Conservation (phyloP, 139 green algal species). For the Mesotaenium endlicherianum region DNA sequence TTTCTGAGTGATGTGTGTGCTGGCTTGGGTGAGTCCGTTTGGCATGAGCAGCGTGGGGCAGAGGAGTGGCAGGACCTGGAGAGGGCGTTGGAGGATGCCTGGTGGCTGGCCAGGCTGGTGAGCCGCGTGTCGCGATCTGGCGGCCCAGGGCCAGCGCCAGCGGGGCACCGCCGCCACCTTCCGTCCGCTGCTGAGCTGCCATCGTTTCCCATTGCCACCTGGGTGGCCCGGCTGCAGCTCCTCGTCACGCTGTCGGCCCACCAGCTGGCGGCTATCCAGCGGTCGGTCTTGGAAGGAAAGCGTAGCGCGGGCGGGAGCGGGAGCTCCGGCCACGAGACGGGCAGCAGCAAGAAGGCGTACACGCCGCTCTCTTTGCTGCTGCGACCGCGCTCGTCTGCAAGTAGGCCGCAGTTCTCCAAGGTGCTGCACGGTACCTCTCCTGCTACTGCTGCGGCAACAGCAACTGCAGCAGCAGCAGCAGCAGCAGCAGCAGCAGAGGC, state of each 20-base stretch:
- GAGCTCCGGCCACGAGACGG: too few species aligned
- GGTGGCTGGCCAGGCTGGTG: slow-evolving; percentile 5
- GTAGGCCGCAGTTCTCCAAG: too few species aligned
- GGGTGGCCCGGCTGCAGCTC: slow-evolving; percentile 40
- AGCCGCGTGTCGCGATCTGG: neutral
- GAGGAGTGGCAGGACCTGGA: slow-evolving; percentile 16
- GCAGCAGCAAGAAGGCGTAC: too few species aligned
- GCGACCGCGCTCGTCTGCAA: too few species aligned
- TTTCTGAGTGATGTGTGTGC: too few species aligned
- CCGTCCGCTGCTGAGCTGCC: slow-evolving; percentile 32
- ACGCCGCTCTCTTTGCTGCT: too few species aligned
- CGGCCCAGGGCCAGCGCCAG: too few species aligned
- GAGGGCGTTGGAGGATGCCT: slow-evolving; percentile 19
- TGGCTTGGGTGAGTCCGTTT: neutral
- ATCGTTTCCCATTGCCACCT: slow-evolving; percentile 28
- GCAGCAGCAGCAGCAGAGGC: neutral
- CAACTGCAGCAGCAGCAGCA: neutral
- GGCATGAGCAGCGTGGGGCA: neutral
- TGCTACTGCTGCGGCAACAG: too few species aligned
- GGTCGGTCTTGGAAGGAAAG: neutral
- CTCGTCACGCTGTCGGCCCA: slow-evolving; percentile 8
- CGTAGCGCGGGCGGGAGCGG: too few species aligned
- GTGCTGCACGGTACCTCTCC: too few species aligned
- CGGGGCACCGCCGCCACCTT: neutral
- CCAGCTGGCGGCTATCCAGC: neutral